Conservation (phyloP, 331 rosid genomes). For the Pyracantha coccinea region DNA sequence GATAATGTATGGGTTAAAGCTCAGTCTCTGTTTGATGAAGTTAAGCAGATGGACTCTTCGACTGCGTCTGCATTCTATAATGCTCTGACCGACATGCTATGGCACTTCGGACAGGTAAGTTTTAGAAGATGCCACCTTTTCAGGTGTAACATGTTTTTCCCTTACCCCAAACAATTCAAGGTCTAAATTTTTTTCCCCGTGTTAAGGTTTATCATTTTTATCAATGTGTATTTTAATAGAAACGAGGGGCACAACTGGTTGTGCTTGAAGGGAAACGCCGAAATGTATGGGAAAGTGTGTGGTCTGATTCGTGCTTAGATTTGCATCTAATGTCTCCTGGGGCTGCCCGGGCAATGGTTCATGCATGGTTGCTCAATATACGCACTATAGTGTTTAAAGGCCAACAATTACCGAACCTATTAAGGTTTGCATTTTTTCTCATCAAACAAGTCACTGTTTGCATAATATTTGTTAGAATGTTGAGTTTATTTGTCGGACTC, state of each 20-base stretch:
- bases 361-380: constrained; percentile 70
- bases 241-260: constrained; percentile 81
- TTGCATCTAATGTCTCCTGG: constrained; percentile 91
- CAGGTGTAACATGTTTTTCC: background rate
- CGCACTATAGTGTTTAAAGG: constrained; percentile 56
- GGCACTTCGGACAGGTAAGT: constrained; percentile 95
- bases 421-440: constrained; percentile 38
- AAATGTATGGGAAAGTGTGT: constrained; percentile 75
- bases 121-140: background rate
- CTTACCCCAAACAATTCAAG: background rate
- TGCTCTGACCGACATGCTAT: constrained; percentile 93
- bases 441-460: background rate
- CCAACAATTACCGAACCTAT: constrained; percentile 49
- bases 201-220: background rate
- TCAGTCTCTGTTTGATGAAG: constrained; percentile 68
- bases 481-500: background rate
- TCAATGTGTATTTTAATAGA: constrained; percentile 27
- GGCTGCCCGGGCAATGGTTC: constrained; percentile 95
- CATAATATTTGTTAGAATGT: background rate
- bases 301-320: constrained; percentile 75
- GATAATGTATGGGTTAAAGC: constrained; percentile 71
- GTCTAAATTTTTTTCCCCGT: background rate
- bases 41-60: constrained; percentile 80
- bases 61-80: constrained; percentile 91
- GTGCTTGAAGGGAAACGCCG: constrained; percentile 77